phyloP scores from a whole-genome alignment of 2,329 filamentous ascomycete species.

The Talaromyces funiculosus region DNA sequence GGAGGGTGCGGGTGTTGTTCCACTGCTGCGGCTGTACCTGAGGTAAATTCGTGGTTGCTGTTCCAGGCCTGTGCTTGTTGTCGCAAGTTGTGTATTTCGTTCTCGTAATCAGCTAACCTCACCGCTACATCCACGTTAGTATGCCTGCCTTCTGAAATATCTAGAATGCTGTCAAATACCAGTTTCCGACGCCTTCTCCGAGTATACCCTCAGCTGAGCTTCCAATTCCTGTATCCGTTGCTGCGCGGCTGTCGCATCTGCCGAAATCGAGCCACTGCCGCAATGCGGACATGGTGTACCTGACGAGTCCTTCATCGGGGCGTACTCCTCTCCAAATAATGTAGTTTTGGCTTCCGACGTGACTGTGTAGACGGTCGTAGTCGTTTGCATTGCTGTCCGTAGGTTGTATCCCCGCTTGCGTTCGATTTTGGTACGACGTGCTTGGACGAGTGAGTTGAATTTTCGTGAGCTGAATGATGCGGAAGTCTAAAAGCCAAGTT shows the following conservation, averaged over 20 bases:
- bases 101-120: constrained; percentile 59
- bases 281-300: constrained; percentile 33
- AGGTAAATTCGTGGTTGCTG: constrained; percentile 20
- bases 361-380: constrained; percentile 1
- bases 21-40: constrained; percentile 22
- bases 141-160: not conserved
- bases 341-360: constrained; percentile 7
- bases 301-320: constrained; percentile 10
- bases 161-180: constrained; percentile 32
- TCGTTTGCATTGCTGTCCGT: constrained; percentile 4
- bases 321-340: constrained; percentile 1
- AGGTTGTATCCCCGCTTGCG: not conserved
- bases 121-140: constrained; percentile 36
- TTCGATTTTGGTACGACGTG: not conserved
- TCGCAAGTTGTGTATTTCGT: constrained; percentile 51
- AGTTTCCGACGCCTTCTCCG: constrained; percentile 48
- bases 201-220: constrained; percentile 49
- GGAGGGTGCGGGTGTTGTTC: constrained; percentile 30
- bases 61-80: constrained; percentile 24
- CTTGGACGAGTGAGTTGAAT: not conserved
- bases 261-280: constrained; percentile 27
- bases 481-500: not conserved
- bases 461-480: not conserved
- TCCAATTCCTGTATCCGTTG: constrained; percentile 48
- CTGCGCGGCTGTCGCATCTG: constrained; percentile 29